Conservation (phyloP, 2,329 filamentous ascomycete genomes). For the Phialocephala subalpina region DNA sequence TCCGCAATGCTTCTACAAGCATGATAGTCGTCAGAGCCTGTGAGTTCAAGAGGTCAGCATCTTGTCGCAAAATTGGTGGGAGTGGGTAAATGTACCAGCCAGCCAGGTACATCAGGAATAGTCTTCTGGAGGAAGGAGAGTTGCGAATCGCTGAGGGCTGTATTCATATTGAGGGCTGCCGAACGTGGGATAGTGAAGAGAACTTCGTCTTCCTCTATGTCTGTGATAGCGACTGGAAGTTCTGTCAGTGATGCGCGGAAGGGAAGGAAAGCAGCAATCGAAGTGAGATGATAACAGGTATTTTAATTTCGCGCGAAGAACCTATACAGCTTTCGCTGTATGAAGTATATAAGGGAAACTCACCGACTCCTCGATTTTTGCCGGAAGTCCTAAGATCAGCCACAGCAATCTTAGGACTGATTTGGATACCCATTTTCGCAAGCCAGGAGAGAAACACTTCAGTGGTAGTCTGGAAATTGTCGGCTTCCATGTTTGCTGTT, state of each 20-base stretch:
- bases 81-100: conserved; percentile 47
- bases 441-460: conserved; percentile 66
- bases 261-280: not conserved
- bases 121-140: conserved; percentile 37
- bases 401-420: conserved; percentile 65
- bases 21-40: conserved; percentile 42
- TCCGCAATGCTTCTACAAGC: conserved; percentile 34
- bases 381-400: conserved; percentile 62
- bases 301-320: not conserved
- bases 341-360: conserved; percentile 42
- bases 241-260: conserved; percentile 25
- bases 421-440: conserved; percentile 55
- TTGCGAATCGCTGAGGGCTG: conserved; percentile 55
- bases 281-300: not conserved
- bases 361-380: conserved; percentile 68
- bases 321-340: not conserved
- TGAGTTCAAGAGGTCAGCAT: conserved; percentile 22
- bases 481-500: conserved; percentile 36
- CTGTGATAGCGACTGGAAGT: conserved; percentile 60
- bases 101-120: conserved; percentile 52
- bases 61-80: not conserved
- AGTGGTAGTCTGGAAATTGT: conserved; percentile 54
- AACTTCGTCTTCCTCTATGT: conserved; percentile 68
- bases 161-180: conserved; percentile 66
- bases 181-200: conserved; percentile 70